A percentile compares a stretch with the other conserved stretches of the same genome.
phyloP scores from a whole-genome alignment of 768 basidiomycete species.

The Roridomyces roridus region DNA sequence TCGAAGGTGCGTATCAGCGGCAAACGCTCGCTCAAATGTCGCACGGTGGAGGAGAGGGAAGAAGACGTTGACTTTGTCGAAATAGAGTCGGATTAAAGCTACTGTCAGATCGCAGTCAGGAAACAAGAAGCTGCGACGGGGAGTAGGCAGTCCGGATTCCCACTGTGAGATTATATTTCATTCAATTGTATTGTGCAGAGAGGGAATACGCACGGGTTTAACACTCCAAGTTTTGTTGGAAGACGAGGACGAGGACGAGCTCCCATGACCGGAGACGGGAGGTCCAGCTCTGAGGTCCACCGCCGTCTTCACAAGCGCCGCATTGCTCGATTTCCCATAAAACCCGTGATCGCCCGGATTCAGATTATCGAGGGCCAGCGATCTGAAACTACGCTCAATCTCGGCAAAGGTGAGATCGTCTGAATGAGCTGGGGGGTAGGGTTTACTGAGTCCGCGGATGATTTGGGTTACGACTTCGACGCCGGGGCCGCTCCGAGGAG shows the following conservation, averaged over 20 bases:
- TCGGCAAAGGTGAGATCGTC: conserved; percentile 15
- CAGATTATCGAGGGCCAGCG: conserved; percentile 13
- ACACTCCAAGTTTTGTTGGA: not conserved
- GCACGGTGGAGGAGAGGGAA: conserved; percentile 51
- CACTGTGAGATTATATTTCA: conserved; percentile 8
- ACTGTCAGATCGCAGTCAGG: conserved; percentile 44
- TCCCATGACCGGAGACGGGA: conserved; percentile 28
- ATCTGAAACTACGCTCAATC: conserved; percentile 4
- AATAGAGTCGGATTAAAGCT: conserved; percentile 56
- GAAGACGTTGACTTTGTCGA: conserved; percentile 45
- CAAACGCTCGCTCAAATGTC: conserved; percentile 45
- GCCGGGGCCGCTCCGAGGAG: not conserved
- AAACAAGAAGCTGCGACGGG: conserved; percentile 31
- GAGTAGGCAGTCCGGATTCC: conserved; percentile 1
- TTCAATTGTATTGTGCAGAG: not conserved
- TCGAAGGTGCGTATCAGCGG: conserved; percentile 39
- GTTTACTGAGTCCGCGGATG: conserved; percentile 4
- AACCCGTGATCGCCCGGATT: conserved; percentile 27
- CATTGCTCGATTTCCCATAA: conserved; percentile 36
- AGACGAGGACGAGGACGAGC: too few relatives aligned
- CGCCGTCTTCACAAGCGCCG: conserved; percentile 39
- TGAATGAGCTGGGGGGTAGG: conserved; percentile 1
- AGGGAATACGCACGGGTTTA: conserved; percentile 6
- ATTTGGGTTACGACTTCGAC: not conserved
- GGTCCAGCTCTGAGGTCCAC: conserved; percentile 45